Evolutionary conservation across 75 land plant species (phyloP).

Genomic region (Sequoiadendron giganteum): DNA sequence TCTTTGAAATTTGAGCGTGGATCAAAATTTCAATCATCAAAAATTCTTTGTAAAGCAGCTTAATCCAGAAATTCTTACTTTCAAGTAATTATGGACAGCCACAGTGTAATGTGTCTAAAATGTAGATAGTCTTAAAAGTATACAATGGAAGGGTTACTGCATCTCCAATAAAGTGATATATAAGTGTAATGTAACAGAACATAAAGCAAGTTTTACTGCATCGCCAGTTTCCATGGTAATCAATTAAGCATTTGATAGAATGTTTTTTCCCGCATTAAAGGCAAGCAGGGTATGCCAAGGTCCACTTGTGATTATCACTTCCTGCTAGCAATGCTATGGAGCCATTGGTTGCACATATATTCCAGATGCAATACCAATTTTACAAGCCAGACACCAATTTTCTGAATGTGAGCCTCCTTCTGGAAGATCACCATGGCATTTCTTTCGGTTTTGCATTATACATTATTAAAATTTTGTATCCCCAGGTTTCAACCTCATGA

Average conservation of each 20-base stretch:
- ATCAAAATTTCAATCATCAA: background rate
- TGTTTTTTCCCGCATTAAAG: background rate
- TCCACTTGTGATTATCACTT: background rate
- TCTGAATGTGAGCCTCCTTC: background rate
- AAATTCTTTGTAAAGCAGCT: background rate
- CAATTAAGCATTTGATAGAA: background rate
- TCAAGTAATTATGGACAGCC: background rate
- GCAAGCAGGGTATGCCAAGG: background rate
- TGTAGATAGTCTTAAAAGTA: background rate
- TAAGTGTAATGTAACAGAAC: background rate
- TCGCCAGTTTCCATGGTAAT: background rate
- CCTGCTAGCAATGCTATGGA: background rate
- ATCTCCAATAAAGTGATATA: background rate
- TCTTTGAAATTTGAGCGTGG: background rate
- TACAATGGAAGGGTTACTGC: background rate
- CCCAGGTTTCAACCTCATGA: background rate
- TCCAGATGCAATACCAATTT: background rate
- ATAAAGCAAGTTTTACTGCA: background rate
- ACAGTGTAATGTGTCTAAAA: background rate
- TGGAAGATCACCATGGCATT: background rate
- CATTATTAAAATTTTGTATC: background rate
- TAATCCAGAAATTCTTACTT: background rate
- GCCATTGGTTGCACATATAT: background rate
- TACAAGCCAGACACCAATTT: background rate
- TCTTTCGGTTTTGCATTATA: background rate